Evolutionary conservation across 176 grass and related monocot species (phyloP), one percentile per base, ranked within the genome.

Genomic region (Bromus sterilis): DNA sequence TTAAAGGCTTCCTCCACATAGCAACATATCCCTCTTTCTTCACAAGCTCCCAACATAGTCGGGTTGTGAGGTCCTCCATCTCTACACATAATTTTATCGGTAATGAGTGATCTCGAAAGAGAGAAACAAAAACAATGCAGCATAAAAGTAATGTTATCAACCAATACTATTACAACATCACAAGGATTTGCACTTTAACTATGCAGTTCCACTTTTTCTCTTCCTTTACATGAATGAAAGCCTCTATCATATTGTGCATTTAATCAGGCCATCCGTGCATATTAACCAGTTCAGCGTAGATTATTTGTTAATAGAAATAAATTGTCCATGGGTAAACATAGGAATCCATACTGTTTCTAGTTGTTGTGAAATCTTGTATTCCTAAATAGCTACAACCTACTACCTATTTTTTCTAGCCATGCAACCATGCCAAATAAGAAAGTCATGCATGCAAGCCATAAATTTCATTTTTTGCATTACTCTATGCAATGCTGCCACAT

Each of bases 21-120:
- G 94, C 91, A 89, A 97, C 79, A 72, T 93, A 93, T 83, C 94
- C 94, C 49, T 97, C 94, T 87, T 97, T 97, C 83, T 93, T 97
- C 75, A 97, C 86, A 85, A 97, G 86, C 78, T 93, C 89, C 94
- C 94, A 97, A 85, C 91, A 93, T 44, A 98, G 75, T 40, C 90
- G 60, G 46, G 70, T n/a, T 42, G 95, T 91, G 71, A 98, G 88
- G 57, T 98, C 84, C 78, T 98, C 84, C 95, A 98, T 98, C 76
- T 93, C 95, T 98, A 69, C 78, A 70, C 20, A 82, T 63, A 58
- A 84, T 62, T 65, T 60, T 69, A 56, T 76, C 11, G 30, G 76
- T 86, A 65, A 89, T 71, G 44, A 80, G 77, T 76, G 35, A 72
- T 60, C 80, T 69, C 31, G 51, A 56, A 77, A 59, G 14, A 79